Base-by-base conservation (phyloP, 768 basidiomycete genomes). In the Rhodotorula sphaerocarpa region DNA sequence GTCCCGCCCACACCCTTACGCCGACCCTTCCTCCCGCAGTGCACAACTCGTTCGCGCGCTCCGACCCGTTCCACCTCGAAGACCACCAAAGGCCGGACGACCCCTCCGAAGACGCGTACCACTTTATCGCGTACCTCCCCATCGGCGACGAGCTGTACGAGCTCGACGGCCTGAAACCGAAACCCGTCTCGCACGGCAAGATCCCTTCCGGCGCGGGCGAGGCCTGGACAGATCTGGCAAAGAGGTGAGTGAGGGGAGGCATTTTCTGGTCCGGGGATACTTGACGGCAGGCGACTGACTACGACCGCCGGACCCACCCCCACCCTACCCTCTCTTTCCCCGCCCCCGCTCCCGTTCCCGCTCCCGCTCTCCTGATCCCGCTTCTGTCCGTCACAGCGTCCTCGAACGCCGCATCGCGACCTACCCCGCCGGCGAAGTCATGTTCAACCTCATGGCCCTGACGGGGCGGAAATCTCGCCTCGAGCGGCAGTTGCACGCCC, bases 61-160 rank as follows among this genome's bases (percentile, higher is more conserved):
- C 91, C 20, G 86, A 82, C 61, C 83, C 88, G 1, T 87, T 95
- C 69, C 88, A 88, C 10, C 78, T 93, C 56, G 88, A 90, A 71
- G 89, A 90, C 16, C 43, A 58, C 57, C 36, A 39, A 39, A 65
- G 64, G 23, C 78, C 86, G 27, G 62, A 82, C 82, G 31, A 86
- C 79, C 76, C 80, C 70, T 66, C 71, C 12, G 84, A 84, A 72
- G 95, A 97, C 71, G 92, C 92, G 18, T 99, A 93, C 75, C 93
- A 99, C 71, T 99, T 97, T 72, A 85, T 97, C 45, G 86, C 93
- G 16, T 99, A 96, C 74, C 77, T 93, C 51, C 93, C 93, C 7
- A 77, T 84, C 46, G 80, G 84, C 75, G 93, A 88, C 25, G 80
- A 81, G 28, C 76, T 99, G 47, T 69, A 39, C 76, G 93, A 99